Base-by-base conservation (phyloP, 2,329 filamentous ascomycete genomes). In the Fusarium guadeloupense region DNA sequence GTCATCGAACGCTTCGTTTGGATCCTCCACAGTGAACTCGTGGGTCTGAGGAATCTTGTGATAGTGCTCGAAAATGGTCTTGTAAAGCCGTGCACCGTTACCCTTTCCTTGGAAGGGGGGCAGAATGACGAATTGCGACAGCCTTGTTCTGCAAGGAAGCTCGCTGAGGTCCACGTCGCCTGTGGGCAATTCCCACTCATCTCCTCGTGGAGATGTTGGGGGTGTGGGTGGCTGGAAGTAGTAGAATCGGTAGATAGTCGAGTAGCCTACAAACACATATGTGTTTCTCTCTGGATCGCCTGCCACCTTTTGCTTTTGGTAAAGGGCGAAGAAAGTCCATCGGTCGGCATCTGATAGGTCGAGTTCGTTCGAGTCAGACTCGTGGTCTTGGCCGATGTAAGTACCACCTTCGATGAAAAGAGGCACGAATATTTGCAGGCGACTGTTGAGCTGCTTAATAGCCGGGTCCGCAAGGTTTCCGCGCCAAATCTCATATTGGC, bases 331-430 rank as follows among this genome's bases (percentile, higher is more conserved):
- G n/a, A 98, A 78, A 1, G 91, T 93, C 95, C 95, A 99, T 69
- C 94, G 85, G 58, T 93, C 85, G 17, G 87, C 88, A 59, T 93
- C 89, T 1, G 89, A 84, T 46, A 90, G 83, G 33, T 93, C 87
- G 35, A 72, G 82, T 54, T 92, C 84, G 14, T 85, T 84, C 44
- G 92, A 86, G 3, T 80, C 75, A 5, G 76, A 76, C 5, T 81
- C 74, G 2, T 66, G 69, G 25, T 79, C 73, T 30, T 79, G 71
- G 9, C 78, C 85, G 39, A 97, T 87, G 31, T 86, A 86, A 5
- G 87, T 90, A n/a, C 93, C 95, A 23, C 92, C 95, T 75, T 99
- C 96, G 59, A 99, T 97, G 74, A 93, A 96, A 56, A 98, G 82
- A 14, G 92, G 87, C 6, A 93, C 86, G 30, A 96, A 80, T 50